Conservation (phyloP, 805 yeast genomes). For the Ogataea pini region DNA sequence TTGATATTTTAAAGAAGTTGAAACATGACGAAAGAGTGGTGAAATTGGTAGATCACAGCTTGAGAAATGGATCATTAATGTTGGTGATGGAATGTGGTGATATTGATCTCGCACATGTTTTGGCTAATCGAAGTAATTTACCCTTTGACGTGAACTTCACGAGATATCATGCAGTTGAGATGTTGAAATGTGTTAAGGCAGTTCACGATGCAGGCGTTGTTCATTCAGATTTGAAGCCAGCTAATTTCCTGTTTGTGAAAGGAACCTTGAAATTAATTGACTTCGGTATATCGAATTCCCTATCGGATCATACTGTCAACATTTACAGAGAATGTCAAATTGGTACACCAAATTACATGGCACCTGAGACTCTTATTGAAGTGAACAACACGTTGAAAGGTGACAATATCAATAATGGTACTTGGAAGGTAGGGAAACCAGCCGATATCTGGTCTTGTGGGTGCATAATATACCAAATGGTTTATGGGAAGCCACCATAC, state of each 20-base stretch:
- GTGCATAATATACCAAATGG: conserved; percentile 92
- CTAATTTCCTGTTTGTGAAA: conserved; percentile 74
- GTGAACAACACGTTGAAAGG: conserved; percentile 37
- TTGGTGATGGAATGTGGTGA: conserved; percentile 96
- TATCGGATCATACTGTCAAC: conserved; percentile 89
- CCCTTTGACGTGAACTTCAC: conserved; percentile 76
- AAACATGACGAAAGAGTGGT: conserved; percentile 72
- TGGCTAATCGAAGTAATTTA: conserved; percentile 52
- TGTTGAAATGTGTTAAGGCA: conserved; percentile 77
- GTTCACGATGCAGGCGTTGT: conserved; percentile 89
- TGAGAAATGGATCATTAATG: conserved; percentile 60
- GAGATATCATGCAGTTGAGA: conserved; percentile 73
- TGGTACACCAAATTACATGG: conserved; percentile 98
- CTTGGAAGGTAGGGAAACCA: conserved; percentile 87
- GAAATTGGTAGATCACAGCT: conserved; percentile 69
- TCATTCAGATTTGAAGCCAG: conserved; percentile 52
- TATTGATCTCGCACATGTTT: conserved; percentile 80
- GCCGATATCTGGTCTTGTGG: conserved; percentile 99
- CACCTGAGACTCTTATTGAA: conserved; percentile 89
- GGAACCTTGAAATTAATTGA: conserved; percentile 88
- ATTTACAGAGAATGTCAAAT: conserved; percentile 87
- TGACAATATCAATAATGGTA: conserved; percentile 31
- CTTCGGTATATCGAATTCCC: conserved; percentile 94
- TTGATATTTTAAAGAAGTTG: conserved; percentile 66
- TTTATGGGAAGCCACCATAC: conserved; percentile 91